Base-by-base conservation (phyloP, 1,284 basidiomycete genomes). In the Inonotus hispidus region DNA sequence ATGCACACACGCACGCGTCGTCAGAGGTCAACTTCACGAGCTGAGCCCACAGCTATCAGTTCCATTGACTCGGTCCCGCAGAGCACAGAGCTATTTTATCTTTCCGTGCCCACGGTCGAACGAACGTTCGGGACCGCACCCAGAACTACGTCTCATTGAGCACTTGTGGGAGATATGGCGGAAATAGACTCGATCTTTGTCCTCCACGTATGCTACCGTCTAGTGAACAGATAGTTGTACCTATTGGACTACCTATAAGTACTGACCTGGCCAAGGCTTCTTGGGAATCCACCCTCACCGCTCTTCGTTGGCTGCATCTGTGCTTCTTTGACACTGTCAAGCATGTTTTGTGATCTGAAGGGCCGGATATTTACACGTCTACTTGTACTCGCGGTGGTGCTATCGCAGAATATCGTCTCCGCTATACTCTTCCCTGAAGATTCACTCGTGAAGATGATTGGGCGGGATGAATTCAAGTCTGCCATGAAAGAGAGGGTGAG, bases 401-500 rank as follows among this genome's bases (percentile, higher is more conserved):
- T 79, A 56, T 70, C 78, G 61, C 80, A 84, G 63, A 71, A 77
- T 55, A 63, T 87, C 62, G 85, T 79, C 64, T 82, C 81, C 32
- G 91, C 88, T 21, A 92, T 82, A 11, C 76, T 94, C 67, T 95
- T 93, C 69, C 83, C 87, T 0, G 73, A 78, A 49, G 81, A 82
- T 66, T 81, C 86, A 19, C 77, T 81, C 32, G 92, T 93, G 58
- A 88, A 92, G 74, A 82, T 87, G 77, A 70, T 94, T 39, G 87
- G 91, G 71, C 75, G 82, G 1, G 89, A 85, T 71, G 78, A 78
- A 0, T 94, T 92, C 75, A 88, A 79, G 70, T 79, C 84, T 61
- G 85, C 77, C 21, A 87, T 94, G 85, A 87, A 87, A 69, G 78
- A 78, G 53, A 90, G 92, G 66, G 88, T 93, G 75, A 63, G 88